Conservation (phyloP, 140 eudicot genomes). For the Stevia rebaudiana region DNA sequence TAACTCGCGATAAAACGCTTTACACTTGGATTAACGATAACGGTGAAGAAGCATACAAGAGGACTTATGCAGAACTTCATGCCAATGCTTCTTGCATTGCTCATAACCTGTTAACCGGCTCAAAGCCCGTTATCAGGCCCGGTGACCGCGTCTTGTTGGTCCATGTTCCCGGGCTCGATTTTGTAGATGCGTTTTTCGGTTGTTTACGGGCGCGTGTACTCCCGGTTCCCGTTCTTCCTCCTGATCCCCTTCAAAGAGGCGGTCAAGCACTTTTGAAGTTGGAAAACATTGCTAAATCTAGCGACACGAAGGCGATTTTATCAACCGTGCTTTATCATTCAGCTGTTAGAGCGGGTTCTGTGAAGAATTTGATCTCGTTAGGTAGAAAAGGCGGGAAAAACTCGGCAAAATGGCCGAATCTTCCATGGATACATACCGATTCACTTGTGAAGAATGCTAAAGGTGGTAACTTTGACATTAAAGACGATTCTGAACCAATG, state of each 20-base stretch:
- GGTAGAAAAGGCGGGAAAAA: conserved; percentile 35
- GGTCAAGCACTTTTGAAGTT: conserved; percentile 79
- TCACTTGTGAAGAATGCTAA: conserved; percentile 50
- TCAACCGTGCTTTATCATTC: conserved; percentile 68
- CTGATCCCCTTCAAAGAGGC: conserved; percentile 84
- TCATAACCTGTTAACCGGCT: conserved; percentile 55
- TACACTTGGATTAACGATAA: conserved; percentile 72
- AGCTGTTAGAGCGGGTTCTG: conserved; percentile 68
- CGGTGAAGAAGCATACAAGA: conserved; percentile 37
- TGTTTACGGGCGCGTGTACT: conserved; percentile 69
- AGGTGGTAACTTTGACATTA: conserved; percentile 4
- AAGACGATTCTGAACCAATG: conserved; percentile 31
- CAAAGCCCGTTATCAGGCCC: conserved; percentile 55
- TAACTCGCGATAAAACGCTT: conserved; percentile 48
- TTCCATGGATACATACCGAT: conserved; percentile 85
- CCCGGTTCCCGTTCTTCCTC: conserved; percentile 84
- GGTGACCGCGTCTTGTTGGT: conserved; percentile 74
- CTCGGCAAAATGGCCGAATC: conserved; percentile 67
- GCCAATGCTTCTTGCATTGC: conserved; percentile 77
- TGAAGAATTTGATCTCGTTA: conserved; percentile 51
- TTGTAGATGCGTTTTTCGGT: conserved; percentile 74
- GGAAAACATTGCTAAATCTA: conserved; percentile 60
- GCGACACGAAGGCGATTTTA: conserved; percentile 70
- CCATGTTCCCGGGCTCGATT: conserved; percentile 77
- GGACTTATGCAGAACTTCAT: conserved; percentile 56